Conservation (phyloP, 2,329 filamentous ascomycete genomes). For the Hymenoscyphus fructigenus region DNA sequence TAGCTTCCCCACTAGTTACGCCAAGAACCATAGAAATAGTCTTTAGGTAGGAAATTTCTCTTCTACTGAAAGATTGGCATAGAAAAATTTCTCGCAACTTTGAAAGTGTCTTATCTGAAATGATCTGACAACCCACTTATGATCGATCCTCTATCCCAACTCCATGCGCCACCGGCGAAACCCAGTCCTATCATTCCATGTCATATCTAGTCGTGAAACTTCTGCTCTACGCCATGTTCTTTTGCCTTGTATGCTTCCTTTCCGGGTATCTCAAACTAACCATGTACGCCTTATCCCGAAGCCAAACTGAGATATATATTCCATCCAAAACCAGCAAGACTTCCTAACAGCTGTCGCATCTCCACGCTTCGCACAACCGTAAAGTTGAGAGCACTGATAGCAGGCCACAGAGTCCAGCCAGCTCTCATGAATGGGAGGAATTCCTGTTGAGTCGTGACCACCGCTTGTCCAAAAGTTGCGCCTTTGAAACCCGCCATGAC, state of each 20-base stretch:
- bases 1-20: too few species aligned
- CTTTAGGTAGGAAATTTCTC: too few species aligned
- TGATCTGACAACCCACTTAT: not conserved
- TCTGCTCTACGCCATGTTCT: not conserved
- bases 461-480: conserved; percentile 44
- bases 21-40: too few species aligned
- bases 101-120: too few species aligned
- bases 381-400: conserved; percentile 69
- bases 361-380: conserved; percentile 68
- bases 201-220: conserved; percentile 8
- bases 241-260: not conserved
- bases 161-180: not conserved
- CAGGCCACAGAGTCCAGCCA: conserved; percentile 71
- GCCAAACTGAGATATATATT: conserved; percentile 72
- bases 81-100: too few species aligned
- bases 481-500: conserved; percentile 48
- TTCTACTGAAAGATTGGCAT: too few species aligned
- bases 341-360: conserved; percentile 68
- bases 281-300: conserved; percentile 37
- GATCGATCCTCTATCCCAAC: not conserved
- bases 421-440: conserved; percentile 66
- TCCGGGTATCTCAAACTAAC: not conserved
- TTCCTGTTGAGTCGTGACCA: conserved; percentile 49
- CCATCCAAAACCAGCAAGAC: conserved; percentile 71
- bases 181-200: not conserved